Base-by-base conservation (phyloP, 805 yeast genomes). In the Suhomyces canberraensis region DNA sequence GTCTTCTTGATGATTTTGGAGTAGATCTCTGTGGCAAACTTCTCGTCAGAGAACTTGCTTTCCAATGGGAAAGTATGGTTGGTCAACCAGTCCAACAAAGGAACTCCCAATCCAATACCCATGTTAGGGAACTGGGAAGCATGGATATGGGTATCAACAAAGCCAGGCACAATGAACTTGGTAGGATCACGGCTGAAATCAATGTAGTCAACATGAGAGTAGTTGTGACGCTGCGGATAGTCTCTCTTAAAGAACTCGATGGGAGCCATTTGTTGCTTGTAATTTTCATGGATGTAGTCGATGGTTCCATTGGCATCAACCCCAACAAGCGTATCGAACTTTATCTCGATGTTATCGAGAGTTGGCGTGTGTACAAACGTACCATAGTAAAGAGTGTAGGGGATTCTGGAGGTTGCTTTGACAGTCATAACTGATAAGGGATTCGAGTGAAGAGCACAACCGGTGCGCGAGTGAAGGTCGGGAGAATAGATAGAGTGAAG, bases 41-140 rank as follows among this genome's bases (percentile, higher is more conserved):
- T 37, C 11, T 21, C 18, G 21, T 43, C 46, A 17, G 57, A 48
- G 46, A 87, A 73, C 3, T 84, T 71, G 6, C 84, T 67, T 60
- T 93, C 98, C 38, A 90, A 60, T 1, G 96, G 95, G 68, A 90
- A 93, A 0, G 98, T 93, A 57, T 88, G 89, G 16, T 74, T 78
- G 17, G 78, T 74, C 31, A 93, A 71, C 98, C 98, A 93, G 46
- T 91, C 95, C 38, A 93, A 65, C 29, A 93, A 67, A 1, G 95
- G 91, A 2, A 87, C 69, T 41, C 81, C 82, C 17, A 95, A 90
- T 44, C 95, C 91, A 17, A 93, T 78, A 2, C 74, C 73, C 18
- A 59, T 50, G 47, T 68, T 68, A 8, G 73, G 72, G 42, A 57
- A 68, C 48, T 68, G 74, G 19, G 69, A 63, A 1, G 74, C 71